Conservation (phyloP, 2,329 filamentous ascomycete species). For the Aureobasidium pullulans region DNA sequence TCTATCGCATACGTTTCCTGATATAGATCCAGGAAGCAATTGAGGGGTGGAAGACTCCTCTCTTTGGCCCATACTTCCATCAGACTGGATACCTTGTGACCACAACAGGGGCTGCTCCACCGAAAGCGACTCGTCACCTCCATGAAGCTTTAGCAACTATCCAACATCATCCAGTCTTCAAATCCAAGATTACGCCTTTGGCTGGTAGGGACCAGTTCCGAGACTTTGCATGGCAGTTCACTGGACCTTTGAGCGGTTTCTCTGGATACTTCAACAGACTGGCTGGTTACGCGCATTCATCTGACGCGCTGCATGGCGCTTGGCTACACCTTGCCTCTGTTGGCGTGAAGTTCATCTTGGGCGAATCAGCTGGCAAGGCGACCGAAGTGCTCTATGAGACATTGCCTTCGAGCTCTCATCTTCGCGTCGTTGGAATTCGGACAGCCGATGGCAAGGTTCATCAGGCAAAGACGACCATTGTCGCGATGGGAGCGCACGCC, state of each 20-base stretch:
- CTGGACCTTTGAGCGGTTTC: conserved; percentile 39
- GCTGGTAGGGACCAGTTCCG: too few relatives aligned
- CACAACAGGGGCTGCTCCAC: too few relatives aligned
- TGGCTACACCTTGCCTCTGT: conserved; percentile 34
- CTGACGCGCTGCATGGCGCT: conserved; percentile 43
- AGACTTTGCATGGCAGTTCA: too few relatives aligned
- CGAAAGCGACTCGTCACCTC: too few relatives aligned
- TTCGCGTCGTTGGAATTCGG: neutral
- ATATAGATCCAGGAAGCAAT: too few relatives aligned
- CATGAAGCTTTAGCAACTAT: too few relatives aligned
- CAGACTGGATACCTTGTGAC: too few relatives aligned
- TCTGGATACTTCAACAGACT: conserved; percentile 52
- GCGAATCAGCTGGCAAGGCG: neutral
- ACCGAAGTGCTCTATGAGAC: neutral
- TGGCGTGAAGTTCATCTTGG: conserved; percentile 26
- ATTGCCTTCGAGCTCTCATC: neutral
- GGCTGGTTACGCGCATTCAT: conserved; percentile 51
- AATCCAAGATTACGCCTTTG: too few relatives aligned
- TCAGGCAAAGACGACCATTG: conserved; percentile 33
- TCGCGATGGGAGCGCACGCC: conserved; percentile 46
- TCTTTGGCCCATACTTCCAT: too few relatives aligned
- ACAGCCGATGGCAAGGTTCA: neutral
- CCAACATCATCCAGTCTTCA: too few relatives aligned
- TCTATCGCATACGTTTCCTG: too few relatives aligned
- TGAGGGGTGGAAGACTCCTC: too few relatives aligned